These are phyloP conservation scores for Phoma sp. DNA, from an alignment of 2,329 filamentous ascomycete genomes.

Conservation along the genomic window DNA sequence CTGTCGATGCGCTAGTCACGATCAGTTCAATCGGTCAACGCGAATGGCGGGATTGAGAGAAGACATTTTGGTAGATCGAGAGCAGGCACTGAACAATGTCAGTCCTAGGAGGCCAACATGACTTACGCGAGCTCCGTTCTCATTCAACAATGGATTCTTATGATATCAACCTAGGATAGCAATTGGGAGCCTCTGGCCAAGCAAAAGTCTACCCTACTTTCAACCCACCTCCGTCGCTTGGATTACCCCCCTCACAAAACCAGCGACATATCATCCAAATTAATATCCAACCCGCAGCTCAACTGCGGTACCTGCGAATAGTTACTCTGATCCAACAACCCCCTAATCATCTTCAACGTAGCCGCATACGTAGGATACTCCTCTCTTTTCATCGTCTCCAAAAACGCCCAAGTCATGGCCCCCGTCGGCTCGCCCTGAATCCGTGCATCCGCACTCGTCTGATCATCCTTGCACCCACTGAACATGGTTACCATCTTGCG, in stretches of 20 bases:
- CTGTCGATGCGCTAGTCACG: no score
- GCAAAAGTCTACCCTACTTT: no score
- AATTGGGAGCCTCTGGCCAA: no score
- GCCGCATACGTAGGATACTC: slow-evolving; percentile 43
- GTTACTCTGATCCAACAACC: slow-evolving; percentile 47
- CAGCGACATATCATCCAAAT: slow-evolving; percentile 46
- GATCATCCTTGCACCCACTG: slow-evolving; percentile 57
- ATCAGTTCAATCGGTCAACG: no score
- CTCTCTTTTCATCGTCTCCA: slow-evolving; percentile 51
- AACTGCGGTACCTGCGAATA: slow-evolving; percentile 55
- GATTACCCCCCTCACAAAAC: slow-evolving; percentile 23
- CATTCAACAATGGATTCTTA: no score
- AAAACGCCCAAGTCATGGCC: slow-evolving; percentile 57
- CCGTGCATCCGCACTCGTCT: slow-evolving; percentile 57
- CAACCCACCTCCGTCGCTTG: no score
- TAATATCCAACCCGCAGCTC: slow-evolving; percentile 50
- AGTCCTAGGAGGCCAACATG: no score
- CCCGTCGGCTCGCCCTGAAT: slow-evolving; percentile 54
- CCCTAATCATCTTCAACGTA: slow-evolving; percentile 48
- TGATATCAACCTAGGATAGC: no score
- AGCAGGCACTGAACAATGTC: no score
- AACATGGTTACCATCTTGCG: slow-evolving; percentile 59
- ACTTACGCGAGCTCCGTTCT: no score
- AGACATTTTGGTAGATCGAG: no score
- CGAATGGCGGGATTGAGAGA: no score